Percentiles rank a stretch among this genome's conserved stretches.
These are phyloP conservation scores for Jacaranda copaia DNA, from an alignment of 257 asterid genomes.

Conservation along the genomic window DNA sequence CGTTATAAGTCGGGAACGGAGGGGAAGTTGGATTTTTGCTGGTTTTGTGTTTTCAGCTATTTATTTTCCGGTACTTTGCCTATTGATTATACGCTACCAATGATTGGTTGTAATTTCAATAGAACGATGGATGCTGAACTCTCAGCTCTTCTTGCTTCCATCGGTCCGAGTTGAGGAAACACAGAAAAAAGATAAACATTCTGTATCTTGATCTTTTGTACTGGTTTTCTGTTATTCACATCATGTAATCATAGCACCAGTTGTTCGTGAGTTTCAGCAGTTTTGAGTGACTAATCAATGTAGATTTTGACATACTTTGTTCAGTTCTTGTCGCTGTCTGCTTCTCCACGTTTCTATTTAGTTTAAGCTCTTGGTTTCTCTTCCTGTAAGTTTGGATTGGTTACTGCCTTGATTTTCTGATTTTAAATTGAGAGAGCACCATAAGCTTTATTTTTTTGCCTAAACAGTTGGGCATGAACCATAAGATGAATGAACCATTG, in stretches of 20 bases:
- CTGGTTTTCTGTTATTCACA: not conserved
- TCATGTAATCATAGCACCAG: not conserved
- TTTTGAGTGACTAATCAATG: not conserved
- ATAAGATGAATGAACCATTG: too few species aligned
- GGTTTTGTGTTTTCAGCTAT: conserved; percentile 18
- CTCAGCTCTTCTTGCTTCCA: not conserved
- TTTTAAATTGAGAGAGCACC: too few species aligned
- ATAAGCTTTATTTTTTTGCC: too few species aligned
- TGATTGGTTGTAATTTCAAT: conserved; percentile 19
- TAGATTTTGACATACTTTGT: not conserved
- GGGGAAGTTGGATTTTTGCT: not conserved
- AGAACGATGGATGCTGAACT: conserved; percentile 6
- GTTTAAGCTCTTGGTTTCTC: too few species aligned
- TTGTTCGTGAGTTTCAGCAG: not conserved
- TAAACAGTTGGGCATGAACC: too few species aligned
- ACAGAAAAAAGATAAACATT: not conserved
- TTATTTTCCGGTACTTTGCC: not conserved
- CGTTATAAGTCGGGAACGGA: not conserved
- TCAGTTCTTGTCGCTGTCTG: too few species aligned
- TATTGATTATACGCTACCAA: not conserved
- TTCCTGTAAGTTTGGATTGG: too few species aligned
- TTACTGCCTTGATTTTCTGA: too few species aligned
- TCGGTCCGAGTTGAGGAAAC: not conserved
- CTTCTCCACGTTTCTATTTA: too few species aligned
- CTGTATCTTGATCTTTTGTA: conserved; percentile 5